Conservation (phyloP, 1,284 basidiomycete genomes). For the Malassezia yamatoensis region DNA sequence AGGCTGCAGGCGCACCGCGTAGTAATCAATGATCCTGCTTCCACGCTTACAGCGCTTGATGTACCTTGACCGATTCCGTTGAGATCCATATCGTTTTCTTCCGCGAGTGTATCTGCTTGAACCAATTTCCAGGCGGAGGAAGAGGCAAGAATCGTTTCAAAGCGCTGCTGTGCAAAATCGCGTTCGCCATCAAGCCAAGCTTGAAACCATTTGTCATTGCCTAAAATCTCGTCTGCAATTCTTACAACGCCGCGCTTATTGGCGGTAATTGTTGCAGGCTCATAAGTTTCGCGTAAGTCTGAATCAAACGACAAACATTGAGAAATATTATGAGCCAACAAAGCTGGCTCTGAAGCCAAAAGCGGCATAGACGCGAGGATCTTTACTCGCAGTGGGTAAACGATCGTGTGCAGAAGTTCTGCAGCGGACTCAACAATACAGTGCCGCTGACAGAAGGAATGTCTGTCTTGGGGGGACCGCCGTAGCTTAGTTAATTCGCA, state of each 20-base stretch:
- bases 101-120: slow-evolving; percentile 54
- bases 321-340: slow-evolving; percentile 89
- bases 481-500: slow-evolving; percentile 3
- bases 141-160: slow-evolving; percentile 67
- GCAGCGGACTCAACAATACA: slow-evolving; percentile 26
- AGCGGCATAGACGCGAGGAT: slow-evolving; percentile 54
- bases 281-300: slow-evolving; percentile 52
- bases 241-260: slow-evolving; percentile 17
- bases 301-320: slow-evolving; percentile 81
- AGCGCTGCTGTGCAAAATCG: slow-evolving; percentile 66
- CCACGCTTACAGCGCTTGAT: not conserved
- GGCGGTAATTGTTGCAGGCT: slow-evolving; percentile 26
- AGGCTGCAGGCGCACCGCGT: slow-evolving; percentile 29
- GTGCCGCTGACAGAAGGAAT: slow-evolving; percentile 4
- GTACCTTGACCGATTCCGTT: not conserved
- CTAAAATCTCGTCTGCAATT: slow-evolving; percentile 63
- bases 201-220: slow-evolving; percentile 75
- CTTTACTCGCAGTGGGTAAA: slow-evolving; percentile 32
- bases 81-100: slow-evolving; percentile 50
- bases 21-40: slow-evolving; percentile 13
- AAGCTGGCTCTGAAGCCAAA: slow-evolving; percentile 65
- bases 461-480: slow-evolving; percentile 9
- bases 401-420: slow-evolving; percentile 36
- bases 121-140: slow-evolving; percentile 78
- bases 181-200: slow-evolving; percentile 59